These are phyloP conservation scores for Gynostemma pentaphyllum DNA, from an alignment of 306 rosid genomes.

Conservation along the genomic window DNA sequence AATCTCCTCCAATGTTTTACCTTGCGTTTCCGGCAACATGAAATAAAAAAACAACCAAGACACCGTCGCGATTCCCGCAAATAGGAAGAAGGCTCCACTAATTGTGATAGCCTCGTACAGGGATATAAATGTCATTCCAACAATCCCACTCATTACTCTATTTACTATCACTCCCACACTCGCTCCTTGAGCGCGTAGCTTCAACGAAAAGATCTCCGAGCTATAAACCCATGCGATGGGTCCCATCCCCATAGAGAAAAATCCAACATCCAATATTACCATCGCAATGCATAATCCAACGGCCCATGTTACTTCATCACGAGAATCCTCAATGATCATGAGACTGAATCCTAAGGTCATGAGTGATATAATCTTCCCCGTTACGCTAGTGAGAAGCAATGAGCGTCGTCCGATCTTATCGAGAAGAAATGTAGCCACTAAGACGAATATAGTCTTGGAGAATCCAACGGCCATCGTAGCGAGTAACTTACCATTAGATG, in stretches of 20 bases:
- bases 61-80: slow-evolving; percentile 19
- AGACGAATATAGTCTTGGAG: slow-evolving; percentile 39
- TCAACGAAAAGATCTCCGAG: slow-evolving; percentile 59
- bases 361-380: slow-evolving; percentile 40
- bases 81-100: slow-evolving; percentile 73
- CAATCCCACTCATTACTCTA: slow-evolving; percentile 42
- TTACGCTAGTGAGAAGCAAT: slow-evolving; percentile 40
- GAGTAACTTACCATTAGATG: slow-evolving; percentile 13
- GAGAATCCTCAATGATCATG: slow-evolving; percentile 23
- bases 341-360: slow-evolving; percentile 23
- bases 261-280: slow-evolving; percentile 33
- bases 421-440: slow-evolving; percentile 48
- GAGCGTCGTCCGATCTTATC: slow-evolving; percentile 68
- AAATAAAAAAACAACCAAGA: slow-evolving; percentile 46
- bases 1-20: slow-evolving; percentile 62
- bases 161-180: slow-evolving; percentile 45
- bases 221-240: slow-evolving; percentile 73
- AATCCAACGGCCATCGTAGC: slow-evolving; percentile 69
- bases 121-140: slow-evolving; percentile 65
- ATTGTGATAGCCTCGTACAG: slow-evolving; percentile 29
- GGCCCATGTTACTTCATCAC: slow-evolving; percentile 33
- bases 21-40: slow-evolving; percentile 61
- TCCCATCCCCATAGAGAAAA: slow-evolving; percentile 67
- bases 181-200: slow-evolving; percentile 61
- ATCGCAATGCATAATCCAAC: slow-evolving; percentile 29